A percentile compares a stretch with the other conserved stretches of the same genome.
These are phyloP conservation scores for Myxozyma melibiosi DNA, from an alignment of 805 yeast genomes.

Conservation along the genomic window DNA sequence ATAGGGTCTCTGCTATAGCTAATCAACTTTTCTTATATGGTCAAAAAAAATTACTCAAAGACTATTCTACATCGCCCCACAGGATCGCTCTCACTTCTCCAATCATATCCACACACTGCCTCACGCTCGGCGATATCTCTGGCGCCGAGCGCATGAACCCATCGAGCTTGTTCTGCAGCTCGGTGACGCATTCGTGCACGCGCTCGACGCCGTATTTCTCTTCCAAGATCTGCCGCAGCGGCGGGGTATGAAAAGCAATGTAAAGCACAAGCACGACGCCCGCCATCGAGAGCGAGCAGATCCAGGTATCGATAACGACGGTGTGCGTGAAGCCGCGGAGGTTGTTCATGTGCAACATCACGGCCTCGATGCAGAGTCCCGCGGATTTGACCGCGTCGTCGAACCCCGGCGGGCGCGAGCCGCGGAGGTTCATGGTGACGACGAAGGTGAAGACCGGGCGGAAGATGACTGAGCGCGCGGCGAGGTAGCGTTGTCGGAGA, in stretches of 20 bases:
- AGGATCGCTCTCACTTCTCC: background rate
- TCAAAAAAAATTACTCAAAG: background rate
- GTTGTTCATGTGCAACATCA: constrained; percentile 25
- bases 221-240: constrained; percentile 7
- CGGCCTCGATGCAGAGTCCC: constrained; percentile 18
- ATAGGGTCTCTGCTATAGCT: no score
- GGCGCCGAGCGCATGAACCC: constrained; percentile 6
- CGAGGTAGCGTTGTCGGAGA: constrained; percentile 31
- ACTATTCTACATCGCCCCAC: background rate
- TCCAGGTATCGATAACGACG: constrained; percentile 32
- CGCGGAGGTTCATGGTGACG: constrained; percentile 13
- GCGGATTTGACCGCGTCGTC: constrained; percentile 15
- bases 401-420: constrained; percentile 4
- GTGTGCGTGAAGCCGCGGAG: constrained; percentile 25
- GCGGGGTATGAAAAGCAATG: constrained; percentile 21
- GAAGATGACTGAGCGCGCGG: constrained; percentile 30
- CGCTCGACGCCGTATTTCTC: constrained; percentile 13
- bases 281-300: constrained; percentile 28
- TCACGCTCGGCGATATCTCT: background rate
- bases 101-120: constrained; percentile 1
- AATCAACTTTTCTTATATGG: background rate
- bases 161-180: background rate
- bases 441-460: constrained; percentile 28
- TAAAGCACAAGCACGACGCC: constrained; percentile 19
- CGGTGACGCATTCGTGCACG: background rate